phyloP scores from a whole-genome alignment of 2,329 filamentous ascomycete species.

The Ophiostoma ulmi region DNA sequence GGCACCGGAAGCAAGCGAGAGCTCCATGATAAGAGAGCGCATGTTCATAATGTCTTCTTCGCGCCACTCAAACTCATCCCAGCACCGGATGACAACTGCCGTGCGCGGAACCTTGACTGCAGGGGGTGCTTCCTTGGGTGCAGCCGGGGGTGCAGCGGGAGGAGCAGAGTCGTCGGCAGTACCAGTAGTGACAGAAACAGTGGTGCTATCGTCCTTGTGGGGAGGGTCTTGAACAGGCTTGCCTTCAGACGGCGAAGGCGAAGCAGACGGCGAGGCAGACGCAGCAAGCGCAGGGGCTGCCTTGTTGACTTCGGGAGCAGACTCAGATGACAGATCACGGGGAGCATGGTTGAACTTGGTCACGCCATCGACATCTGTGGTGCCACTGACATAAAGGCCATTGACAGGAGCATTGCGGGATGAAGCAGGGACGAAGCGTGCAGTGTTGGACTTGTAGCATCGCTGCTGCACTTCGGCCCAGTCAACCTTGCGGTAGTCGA shows the following conservation, averaged over 20 bases:
- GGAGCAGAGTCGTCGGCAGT: slow-evolving; percentile 26
- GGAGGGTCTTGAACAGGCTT: background rate
- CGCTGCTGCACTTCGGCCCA: slow-evolving; percentile 75
- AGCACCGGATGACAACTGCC: slow-evolving; percentile 75
- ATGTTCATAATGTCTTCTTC: slow-evolving; percentile 77
- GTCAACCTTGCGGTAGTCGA: slow-evolving; percentile 71
- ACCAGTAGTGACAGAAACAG: slow-evolving; percentile 2
- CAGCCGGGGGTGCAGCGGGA: background rate
- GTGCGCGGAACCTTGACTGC: slow-evolving; percentile 49
- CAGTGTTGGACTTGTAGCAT: slow-evolving; percentile 66
- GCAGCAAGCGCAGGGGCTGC: background rate
- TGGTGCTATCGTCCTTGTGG: slow-evolving; percentile 2
- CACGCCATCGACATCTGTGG: background rate
- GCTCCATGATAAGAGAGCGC: slow-evolving; percentile 76
- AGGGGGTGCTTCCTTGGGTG: slow-evolving; percentile 1
- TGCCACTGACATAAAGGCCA: slow-evolving; percentile 47
- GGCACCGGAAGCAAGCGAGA: slow-evolving; percentile 73
- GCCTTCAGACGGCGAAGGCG: background rate
- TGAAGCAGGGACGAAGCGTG: slow-evolving; percentile 57
- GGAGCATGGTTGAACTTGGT: slow-evolving; percentile 8
- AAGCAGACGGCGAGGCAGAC: background rate
- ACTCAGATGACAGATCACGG: background rate
- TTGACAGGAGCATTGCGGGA: slow-evolving; percentile 39
- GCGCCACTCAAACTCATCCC: slow-evolving; percentile 73
- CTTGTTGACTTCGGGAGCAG: background rate